These are phyloP conservation scores for Penicillium fimorum DNA, from an alignment of 495 filamentous ascomycete genomes.

Conservation along the genomic window DNA sequence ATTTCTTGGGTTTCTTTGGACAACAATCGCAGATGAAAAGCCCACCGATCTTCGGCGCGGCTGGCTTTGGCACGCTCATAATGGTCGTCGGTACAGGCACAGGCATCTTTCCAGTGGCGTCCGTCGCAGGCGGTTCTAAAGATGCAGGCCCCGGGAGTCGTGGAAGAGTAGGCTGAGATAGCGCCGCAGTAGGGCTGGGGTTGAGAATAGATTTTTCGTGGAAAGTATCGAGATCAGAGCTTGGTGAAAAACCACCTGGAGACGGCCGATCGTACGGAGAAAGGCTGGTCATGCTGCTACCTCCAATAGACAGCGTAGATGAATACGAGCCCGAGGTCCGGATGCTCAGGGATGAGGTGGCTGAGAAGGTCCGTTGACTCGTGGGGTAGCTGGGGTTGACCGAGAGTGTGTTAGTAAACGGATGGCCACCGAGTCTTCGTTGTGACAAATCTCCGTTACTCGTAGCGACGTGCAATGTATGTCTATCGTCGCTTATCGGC, in stretches of 20 bases:
- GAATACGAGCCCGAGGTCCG: slow-evolving; percentile 71
- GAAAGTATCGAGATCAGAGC: slow-evolving; percentile 49
- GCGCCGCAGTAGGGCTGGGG: slow-evolving; percentile 55
- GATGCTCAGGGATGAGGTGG: slow-evolving; percentile 65
- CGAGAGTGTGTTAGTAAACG: slow-evolving; percentile 56
- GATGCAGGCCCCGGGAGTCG: slow-evolving; percentile 23
- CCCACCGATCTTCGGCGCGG: slow-evolving; percentile 38
- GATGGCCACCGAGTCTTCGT: slow-evolving; percentile 60
- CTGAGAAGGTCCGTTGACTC: slow-evolving; percentile 68
- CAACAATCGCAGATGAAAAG: slow-evolving; percentile 92
- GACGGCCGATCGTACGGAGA: slow-evolving; percentile 71
- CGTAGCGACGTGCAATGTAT: slow-evolving; percentile 50
- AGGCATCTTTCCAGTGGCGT: slow-evolving; percentile 44
- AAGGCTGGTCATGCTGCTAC: slow-evolving; percentile 71
- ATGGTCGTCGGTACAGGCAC: slow-evolving; percentile 38
- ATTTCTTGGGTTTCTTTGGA: slow-evolving; percentile 98
- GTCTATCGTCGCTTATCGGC: slow-evolving; percentile 67
- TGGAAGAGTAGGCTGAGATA: slow-evolving; percentile 29
- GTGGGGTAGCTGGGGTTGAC: slow-evolving; percentile 55
- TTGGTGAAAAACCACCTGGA: slow-evolving; percentile 69
- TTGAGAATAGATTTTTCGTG: slow-evolving; percentile 52
- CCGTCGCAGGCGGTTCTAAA: slow-evolving; percentile 33
- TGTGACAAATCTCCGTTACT: slow-evolving; percentile 66
- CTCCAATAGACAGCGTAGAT: slow-evolving; percentile 65
- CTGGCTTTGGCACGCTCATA: slow-evolving; percentile 31